Base-by-base conservation (phyloP, 2,329 filamentous ascomycete genomes). In the Hypoxylon sp. region DNA sequence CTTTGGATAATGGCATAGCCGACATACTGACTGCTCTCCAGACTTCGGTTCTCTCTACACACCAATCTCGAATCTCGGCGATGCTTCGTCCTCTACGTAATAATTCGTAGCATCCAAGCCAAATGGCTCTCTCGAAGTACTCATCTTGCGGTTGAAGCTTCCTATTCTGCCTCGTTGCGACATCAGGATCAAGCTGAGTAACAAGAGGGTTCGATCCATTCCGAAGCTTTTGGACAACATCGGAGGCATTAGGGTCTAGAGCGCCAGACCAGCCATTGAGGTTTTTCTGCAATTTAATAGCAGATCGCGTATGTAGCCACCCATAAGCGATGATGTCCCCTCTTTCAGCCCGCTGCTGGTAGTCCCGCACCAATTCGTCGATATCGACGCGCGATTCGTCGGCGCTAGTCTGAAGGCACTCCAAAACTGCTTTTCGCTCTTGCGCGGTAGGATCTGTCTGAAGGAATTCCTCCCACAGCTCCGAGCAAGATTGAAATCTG, bases 81-180 rank as follows among this genome's bases (percentile, higher is more conserved):
- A 91, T 88, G 66, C 85, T 88, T 70, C 88, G 90, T n/a, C 96
- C 96, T 47, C 94, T 89, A 51, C 95, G 89, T 55, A 99, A 83
- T 83, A 97, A 92, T 77, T 97, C 93, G 82, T 94, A 98, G 79
- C 93, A 96, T n/a, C 92, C 91, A 65, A 94, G 85, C 94, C 96
- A 98, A 48, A 97, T 92, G 2, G 94, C 91, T 56, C 91, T 88
- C 80, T 99, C 96, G 68, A 95, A 96, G 74, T 90, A 94, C 70
- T 93, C 89, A 75, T 99, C 96, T 73, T 94, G 88, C 23, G 89
- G 87, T 75, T 97, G 91, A 41, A 98, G 82, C 52, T 85, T 88
- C 57, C 92, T 88, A 51, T 85, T 85, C 78, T 98, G 94, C 65
- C 96, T 88, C 37, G 89, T 90, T n/a, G 89, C 84, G 5, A 94